Conservation (phyloP, 225 moss, liverwort and hornwort species). For the Pseudoscleropodium purum region DNA sequence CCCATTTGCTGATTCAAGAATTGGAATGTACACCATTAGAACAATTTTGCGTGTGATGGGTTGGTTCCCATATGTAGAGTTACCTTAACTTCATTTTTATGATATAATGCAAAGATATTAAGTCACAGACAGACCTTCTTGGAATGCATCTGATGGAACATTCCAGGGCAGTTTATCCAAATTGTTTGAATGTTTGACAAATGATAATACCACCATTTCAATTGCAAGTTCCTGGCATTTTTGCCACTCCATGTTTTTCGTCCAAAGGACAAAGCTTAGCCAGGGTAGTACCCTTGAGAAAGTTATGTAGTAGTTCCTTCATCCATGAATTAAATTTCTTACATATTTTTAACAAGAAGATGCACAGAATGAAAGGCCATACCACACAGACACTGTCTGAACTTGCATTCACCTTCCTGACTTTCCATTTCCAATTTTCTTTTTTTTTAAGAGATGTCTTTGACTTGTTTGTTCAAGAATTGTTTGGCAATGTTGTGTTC, state of each 20-base stretch:
- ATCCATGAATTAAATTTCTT: too few relatives aligned
- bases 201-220: background rate
- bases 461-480: background rate
- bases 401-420: background rate
- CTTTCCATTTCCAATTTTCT: background rate
- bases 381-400: background rate
- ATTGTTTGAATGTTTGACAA: background rate
- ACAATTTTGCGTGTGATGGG: too few relatives aligned
- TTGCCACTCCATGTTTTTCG: background rate
- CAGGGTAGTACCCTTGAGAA: background rate
- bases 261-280: background rate
- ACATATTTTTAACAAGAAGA: too few relatives aligned
- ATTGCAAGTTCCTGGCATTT: background rate
- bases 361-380: background rate
- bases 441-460: too few relatives aligned
- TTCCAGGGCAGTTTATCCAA: background rate
- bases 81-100: too few relatives aligned
- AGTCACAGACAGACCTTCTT: rapidly evolving
- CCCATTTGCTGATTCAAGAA: too few relatives aligned
- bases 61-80: too few relatives aligned
- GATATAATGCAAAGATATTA: too few relatives aligned
- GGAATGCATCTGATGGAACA: background rate
- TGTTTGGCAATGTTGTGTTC: too few relatives aligned
- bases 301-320: background rate
- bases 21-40: too few relatives aligned